Conservation (phyloP, 306 rosid genomes). For the Cucumis sativus region Cucumber_9930_V3 NC_026658.2:22269501-22270000, state of each 20-base stretch:
- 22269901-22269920: conserved; percentile 87
- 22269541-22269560: conserved; percentile 83
- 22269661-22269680: conserved; percentile 50
- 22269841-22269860: conserved; percentile 66
- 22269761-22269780: conserved; percentile 82
- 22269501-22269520: conserved; percentile 73
- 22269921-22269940: conserved; percentile 98
- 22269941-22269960: conserved; percentile 99
- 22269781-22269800: conserved; percentile 73
- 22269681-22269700: conserved; percentile 81
- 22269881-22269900: conserved; percentile 81
- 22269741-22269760: conserved; percentile 75
- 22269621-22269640: conserved; percentile 67
- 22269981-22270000: conserved; percentile 73
- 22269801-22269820: conserved; percentile 57
- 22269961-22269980: conserved; percentile 76
- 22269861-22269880: conserved; percentile 61
- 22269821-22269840: conserved; percentile 39
- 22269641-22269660: conserved; percentile 62
- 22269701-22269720: conserved; percentile 75
- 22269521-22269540: conserved; percentile 79
- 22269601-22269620: conserved; percentile 77
- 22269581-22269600: conserved; percentile 97
- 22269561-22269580: conserved; percentile 79
- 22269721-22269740: conserved; percentile 50